These are phyloP conservation scores for Terfezia claveryi DNA, from an alignment of 495 filamentous ascomycete species.

Conservation along the genomic window DNA sequence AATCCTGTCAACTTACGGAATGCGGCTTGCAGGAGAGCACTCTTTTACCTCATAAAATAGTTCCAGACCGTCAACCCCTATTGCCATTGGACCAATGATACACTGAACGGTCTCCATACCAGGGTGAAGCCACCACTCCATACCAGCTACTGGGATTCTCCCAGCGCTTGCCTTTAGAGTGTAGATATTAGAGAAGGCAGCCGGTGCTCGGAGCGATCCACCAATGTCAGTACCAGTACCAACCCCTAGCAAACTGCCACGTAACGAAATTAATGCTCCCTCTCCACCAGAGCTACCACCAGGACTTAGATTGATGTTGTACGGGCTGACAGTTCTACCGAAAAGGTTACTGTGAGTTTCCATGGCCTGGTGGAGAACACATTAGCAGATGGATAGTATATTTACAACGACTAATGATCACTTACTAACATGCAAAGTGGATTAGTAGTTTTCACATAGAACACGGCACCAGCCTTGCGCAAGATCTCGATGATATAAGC, in stretches of 20 bases:
- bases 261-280: constrained; percentile 35
- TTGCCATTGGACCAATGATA: constrained; percentile 26
- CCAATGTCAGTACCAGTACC: constrained; percentile 50
- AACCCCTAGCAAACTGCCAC: constrained; percentile 40
- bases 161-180: constrained; percentile 39
- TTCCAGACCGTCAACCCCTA: constrained; percentile 22
- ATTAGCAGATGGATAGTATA: constrained; percentile 22
- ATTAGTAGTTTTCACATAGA: constrained; percentile 46
- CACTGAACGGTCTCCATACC: constrained; percentile 14
- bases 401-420: constrained; percentile 24
- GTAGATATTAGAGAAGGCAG: constrained; percentile 40
- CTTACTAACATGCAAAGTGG: constrained; percentile 28
- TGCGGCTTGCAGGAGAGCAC: too few relatives aligned
- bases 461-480: constrained; percentile 27
- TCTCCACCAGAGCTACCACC: constrained; percentile 50
- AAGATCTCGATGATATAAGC: constrained; percentile 29
- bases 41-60: constrained; percentile 22
- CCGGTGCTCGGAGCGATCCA: constrained; percentile 43
- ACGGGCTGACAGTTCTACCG: constrained; percentile 31
- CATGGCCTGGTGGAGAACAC: background rate
- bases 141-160: constrained; percentile 33
- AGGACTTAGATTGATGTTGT: constrained; percentile 32
- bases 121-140: constrained; percentile 6
- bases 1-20: too few relatives aligned
- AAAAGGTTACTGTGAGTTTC: constrained; percentile 17